Percentiles rank a stretch among this genome's conserved stretches.
Evolutionary conservation across 495 filamentous ascomycete genomes (phyloP).

Genomic region (Hypomontagnella submonticulosa): DNA sequence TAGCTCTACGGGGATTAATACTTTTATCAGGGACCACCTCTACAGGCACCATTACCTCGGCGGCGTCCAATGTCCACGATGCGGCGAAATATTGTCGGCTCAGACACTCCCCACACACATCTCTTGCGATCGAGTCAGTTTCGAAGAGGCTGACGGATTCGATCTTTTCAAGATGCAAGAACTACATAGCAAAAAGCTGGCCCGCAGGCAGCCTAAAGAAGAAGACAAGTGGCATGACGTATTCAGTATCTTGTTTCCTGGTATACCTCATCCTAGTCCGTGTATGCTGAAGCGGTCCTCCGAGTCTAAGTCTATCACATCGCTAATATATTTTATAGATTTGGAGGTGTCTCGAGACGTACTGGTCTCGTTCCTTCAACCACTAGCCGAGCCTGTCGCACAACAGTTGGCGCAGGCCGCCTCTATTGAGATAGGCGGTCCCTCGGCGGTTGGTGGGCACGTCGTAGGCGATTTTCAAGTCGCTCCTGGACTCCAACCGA

Average conservation of each 20-base stretch:
- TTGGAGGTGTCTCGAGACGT: not conserved
- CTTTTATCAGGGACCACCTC: slow-evolving; percentile 2
- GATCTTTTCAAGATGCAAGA: too few species aligned
- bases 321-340: not conserved
- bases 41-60: not conserved
- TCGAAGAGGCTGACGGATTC: too few species aligned
- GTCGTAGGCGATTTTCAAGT: too few species aligned
- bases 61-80: not conserved
- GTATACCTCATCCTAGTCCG: not conserved
- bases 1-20: not conserved
- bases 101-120: too few species aligned
- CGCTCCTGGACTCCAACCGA: too few species aligned
- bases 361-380: not conserved
- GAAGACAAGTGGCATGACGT: slow-evolving; percentile 13
- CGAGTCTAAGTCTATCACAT: not conserved
- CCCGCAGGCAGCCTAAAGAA: slow-evolving; percentile 2
- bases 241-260: slow-evolving; percentile 1
- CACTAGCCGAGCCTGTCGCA: not conserved
- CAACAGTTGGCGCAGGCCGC: too few species aligned
- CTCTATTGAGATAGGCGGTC: too few species aligned
- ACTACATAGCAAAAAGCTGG: not conserved
- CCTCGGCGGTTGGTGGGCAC: too few species aligned
- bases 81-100: not conserved
- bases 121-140: too few species aligned
- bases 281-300: not conserved